Evolutionary conservation across 2,329 filamentous ascomycete genomes (phyloP).

Genomic region (Alternaria rosae): DNA sequence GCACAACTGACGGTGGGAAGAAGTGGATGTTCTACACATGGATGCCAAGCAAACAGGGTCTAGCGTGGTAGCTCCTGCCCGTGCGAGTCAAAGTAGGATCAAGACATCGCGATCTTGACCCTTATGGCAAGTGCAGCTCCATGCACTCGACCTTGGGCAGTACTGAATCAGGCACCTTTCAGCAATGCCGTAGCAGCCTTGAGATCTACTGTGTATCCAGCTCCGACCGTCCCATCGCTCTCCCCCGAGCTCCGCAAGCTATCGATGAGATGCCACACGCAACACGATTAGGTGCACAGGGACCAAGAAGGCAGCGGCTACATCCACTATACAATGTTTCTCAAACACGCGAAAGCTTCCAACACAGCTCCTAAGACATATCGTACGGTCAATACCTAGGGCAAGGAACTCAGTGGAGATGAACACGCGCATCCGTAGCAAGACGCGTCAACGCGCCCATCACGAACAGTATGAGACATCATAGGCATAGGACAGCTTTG

Average conservation of each 20-base stretch:
- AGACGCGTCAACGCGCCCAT: neutral
- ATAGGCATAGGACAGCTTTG: neutral
- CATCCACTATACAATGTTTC: too few species aligned
- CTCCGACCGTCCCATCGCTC: neutral
- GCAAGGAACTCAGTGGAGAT: neutral
- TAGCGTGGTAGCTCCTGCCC: conserved; percentile 21
- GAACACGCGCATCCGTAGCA: neutral
- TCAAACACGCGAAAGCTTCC: neutral
- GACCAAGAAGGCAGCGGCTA: neutral
- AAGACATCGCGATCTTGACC: conserved; percentile 2
- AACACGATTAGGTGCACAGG: neutral
- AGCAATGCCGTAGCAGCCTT: neutral
- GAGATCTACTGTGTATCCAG: accelerated
- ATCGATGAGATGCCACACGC: neutral
- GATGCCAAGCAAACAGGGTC: conserved; percentile 26
- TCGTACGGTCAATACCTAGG: too few species aligned
- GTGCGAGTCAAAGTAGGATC: neutral
- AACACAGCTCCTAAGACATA: neutral
- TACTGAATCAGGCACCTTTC: neutral
- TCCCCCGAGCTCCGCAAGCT: neutral
- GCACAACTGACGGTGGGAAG: conserved; percentile 29
- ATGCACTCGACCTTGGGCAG: neutral
- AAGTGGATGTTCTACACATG: conserved; percentile 30
- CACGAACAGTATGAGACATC: too few species aligned
- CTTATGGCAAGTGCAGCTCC: neutral